A percentile compares a stretch with the other conserved stretches of the same genome.
Evolutionary conservation across 805 yeast genomes (phyloP).

Genomic region (Candida adriatica): DNA sequence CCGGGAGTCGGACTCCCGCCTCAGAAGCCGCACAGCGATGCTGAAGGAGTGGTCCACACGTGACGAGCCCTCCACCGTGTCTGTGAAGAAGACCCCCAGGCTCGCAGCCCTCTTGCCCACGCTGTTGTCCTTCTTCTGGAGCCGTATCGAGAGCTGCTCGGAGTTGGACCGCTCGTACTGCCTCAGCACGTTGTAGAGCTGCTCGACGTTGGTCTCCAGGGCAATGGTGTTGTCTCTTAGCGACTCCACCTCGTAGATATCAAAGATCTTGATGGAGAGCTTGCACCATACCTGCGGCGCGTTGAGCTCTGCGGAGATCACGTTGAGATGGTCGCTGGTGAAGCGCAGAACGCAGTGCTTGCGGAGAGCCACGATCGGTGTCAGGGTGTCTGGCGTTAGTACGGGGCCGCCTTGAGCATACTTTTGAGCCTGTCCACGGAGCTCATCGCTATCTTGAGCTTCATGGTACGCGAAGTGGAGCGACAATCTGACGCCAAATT

Average conservation of each 20-base stretch:
- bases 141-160: conserved; percentile 43
- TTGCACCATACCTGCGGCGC: conserved; percentile 71
- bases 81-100: conserved; percentile 49
- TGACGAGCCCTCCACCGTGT: conserved; percentile 33
- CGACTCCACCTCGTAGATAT: conserved; percentile 30
- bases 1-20: conserved; percentile 43
- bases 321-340: conserved; percentile 39
- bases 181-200: conserved; percentile 47
- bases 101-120: conserved; percentile 38
- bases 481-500: too few species aligned
- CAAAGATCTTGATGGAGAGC: conserved; percentile 34
- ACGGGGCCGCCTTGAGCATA: conserved; percentile 6
- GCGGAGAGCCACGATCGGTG: conserved; percentile 44
- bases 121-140: conserved; percentile 31
- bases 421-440: conserved; percentile 25
- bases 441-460: conserved; percentile 24
- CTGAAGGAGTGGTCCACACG: conserved; percentile 58
- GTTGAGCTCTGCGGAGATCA: conserved; percentile 43
- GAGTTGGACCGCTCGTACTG: conserved; percentile 49
- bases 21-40: conserved; percentile 62
- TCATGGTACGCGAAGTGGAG: too few species aligned
- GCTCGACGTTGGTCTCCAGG: conserved; percentile 58
- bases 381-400: conserved; percentile 31
- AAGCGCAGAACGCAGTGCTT: conserved; percentile 52
- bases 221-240: conserved; percentile 47